Evolutionary conservation across 2,329 filamentous ascomycete genomes (phyloP), one percentile per base, ranked within the genome.

Genomic region (Fusarium ambrosium): DNA sequence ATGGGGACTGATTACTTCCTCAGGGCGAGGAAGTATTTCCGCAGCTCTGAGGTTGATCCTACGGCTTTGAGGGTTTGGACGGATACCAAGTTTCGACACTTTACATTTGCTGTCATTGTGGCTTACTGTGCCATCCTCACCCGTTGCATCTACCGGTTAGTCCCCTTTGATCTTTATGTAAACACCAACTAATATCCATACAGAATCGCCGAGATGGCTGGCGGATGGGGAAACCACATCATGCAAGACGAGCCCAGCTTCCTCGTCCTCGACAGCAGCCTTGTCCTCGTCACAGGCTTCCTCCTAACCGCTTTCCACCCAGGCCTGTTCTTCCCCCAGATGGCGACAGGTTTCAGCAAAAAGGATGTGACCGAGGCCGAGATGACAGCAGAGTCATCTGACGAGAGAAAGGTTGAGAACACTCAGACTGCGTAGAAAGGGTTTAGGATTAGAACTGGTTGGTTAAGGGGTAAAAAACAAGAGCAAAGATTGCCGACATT

Each of bases 201-300:
- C 63, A 90, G 89, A 76, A 88, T 92, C 63, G 88, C 87, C 2
- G 90, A 92, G 79, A 91, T 92, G 89, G 87, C 88, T 2, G 89
- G 89, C 29, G 90, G 91, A 22, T 92, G 90, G 90, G 89, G 88
- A 11, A 91, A 90, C 81, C 78, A 84, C 18, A 89, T 92, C 79
- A 92, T 92, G 89, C 89, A 90, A 74, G 86, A 92, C 80, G 84
- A 92, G 82, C 82, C 85, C 53, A 87, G 87, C 20, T 92, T 92
- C 76, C 85, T 91, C 69, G 86, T 89, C 14, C 85, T 92, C 43
- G 90, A 92, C 75, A 77, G 77, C 70, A 84, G 83, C 65, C 86
- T 90, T 80, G 82, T 90, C 63, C 79, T 89, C 29, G 81, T 91
- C 67, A 85, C 87, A 29, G 85, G 85, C 18, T 78, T 83, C 20